Base-by-base conservation (phyloP, 208 protist genomes). In the Acanthamoeba royreba region DNA sequence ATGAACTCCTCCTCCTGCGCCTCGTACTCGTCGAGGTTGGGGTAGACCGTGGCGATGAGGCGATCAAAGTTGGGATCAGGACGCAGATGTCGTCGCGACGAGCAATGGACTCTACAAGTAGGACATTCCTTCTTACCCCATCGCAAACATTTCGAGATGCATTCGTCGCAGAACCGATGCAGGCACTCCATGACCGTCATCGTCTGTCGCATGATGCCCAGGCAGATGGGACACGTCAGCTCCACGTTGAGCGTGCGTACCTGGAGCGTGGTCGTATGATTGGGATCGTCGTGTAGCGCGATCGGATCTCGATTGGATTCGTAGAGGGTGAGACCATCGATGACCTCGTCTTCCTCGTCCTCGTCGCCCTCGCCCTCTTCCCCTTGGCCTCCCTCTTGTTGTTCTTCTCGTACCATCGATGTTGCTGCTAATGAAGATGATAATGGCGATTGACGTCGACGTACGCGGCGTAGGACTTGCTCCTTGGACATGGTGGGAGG, bases 141-240 rank as follows among this genome's bases (percentile, higher is more conserved):
- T 25, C 85, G 40, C 8, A 94, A 87, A 52, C 83, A 94, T 33
- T 92, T 94, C 69, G 43, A 61, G 4, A 95, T 95, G 83, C 93
- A 95, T 15, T 95, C 93, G 43, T 0, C 53, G 58, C 93, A 95
- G 63, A 95, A 95, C 2, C 93, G 72, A 42, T 95, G 93, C 3
- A 95, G 63, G n/a, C 93, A 95, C 74, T 95, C 93, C 93, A 95
- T 95, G 4, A 94, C 58, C 40, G 88, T 95, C 79, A 90, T 93
- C 33, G 93, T 93, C 4, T 94, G 7, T 13, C 58, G 52, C 77
- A 95, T 94, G 55, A 95, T 81, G 58, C 93, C 93, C 79, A 95
- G 38, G 53, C 93, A 95, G 13, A 95, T 86, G 35, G 93, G 93
- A 46, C 93, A 95, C 17, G 86, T 95, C 17, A 95, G 87, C 58